phyloP scores from a whole-genome alignment of 352 stramenopile genomes.

The Phytopythium boreale region DNA sequence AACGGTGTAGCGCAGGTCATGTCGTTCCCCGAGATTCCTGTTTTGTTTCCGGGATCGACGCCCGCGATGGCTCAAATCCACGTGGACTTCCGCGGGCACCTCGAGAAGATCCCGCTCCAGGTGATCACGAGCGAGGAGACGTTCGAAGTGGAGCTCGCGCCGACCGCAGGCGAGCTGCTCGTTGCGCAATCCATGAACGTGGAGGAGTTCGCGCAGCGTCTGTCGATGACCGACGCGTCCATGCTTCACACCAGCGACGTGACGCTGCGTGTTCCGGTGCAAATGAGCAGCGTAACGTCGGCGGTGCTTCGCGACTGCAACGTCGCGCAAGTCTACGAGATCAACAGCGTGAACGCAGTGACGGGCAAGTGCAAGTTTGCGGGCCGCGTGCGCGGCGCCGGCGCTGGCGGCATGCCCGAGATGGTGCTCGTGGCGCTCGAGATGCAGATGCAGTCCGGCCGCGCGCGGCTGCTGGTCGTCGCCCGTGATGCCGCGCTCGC shows the following conservation, averaged over 20 bases:
- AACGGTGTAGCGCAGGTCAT: slow-evolving; percentile 40
- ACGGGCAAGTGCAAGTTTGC: slow-evolving; percentile 73
- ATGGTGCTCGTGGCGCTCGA: slow-evolving; percentile 58
- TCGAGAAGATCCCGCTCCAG: slow-evolving; percentile 67
- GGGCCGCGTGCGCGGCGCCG: slow-evolving; percentile 45
- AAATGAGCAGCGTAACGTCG: slow-evolving; percentile 49
- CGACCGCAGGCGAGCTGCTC: slow-evolving; percentile 63
- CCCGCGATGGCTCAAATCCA: slow-evolving; percentile 78
- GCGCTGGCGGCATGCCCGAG: slow-evolving; percentile 24
- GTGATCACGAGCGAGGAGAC: slow-evolving; percentile 50
- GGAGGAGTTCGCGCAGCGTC: slow-evolving; percentile 67
- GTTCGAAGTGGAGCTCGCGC: slow-evolving; percentile 57
- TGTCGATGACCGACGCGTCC: slow-evolving; percentile 53
- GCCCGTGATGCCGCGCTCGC: slow-evolving; percentile 49
- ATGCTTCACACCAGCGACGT: slow-evolving; percentile 61
- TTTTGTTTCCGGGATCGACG: slow-evolving; percentile 76
- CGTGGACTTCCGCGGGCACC: slow-evolving; percentile 72
- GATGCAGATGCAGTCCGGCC: slow-evolving; percentile 59
- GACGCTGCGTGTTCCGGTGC: slow-evolving; percentile 39
- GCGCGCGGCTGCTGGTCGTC: slow-evolving; percentile 61
- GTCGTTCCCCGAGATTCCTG: slow-evolving; percentile 77
- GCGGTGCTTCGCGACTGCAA: slow-evolving; percentile 56
- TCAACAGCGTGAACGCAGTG: slow-evolving; percentile 60
- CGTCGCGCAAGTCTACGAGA: slow-evolving; percentile 71
- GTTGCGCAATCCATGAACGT: slow-evolving; percentile 67